phyloP scores from a whole-genome alignment of 129 eudicot genomes.

The Centaurea solstitialis region DNA sequence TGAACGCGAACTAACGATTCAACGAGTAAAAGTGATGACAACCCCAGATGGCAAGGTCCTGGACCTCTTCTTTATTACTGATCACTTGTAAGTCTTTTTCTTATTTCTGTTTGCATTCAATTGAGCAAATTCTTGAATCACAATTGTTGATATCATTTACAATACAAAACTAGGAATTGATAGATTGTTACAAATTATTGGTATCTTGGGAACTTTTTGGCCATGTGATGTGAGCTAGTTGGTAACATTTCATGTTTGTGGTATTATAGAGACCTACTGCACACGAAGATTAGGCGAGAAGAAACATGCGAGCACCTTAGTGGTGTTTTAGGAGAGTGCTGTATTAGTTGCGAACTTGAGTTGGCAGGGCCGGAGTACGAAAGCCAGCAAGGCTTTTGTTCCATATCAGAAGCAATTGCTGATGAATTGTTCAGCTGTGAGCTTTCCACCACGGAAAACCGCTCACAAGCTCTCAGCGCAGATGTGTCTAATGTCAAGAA shows the following conservation, averaged over 20 bases:
- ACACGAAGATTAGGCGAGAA: constrained; percentile 58
- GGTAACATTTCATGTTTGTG: neutral
- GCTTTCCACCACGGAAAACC: constrained; percentile 43
- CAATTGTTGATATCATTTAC: neutral
- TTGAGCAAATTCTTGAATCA: neutral
- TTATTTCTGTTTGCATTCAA: neutral
- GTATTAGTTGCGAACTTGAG: constrained; percentile 78
- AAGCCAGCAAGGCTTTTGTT: constrained; percentile 49
- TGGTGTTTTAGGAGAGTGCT: constrained; percentile 58
- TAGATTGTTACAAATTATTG: neutral
- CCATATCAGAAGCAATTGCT: constrained; percentile 49
- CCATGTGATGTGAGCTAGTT: neutral
- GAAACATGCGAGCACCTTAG: constrained; percentile 54
- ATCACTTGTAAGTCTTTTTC: constrained; percentile 53
- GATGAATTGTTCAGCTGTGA: constrained; percentile 64
- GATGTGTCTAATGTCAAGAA: constrained; percentile 40
- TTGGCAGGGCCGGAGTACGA: constrained; percentile 71
- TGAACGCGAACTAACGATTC: constrained; percentile 70
- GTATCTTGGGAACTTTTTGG: neutral
- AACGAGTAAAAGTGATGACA: constrained; percentile 78
- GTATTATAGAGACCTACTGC: constrained; percentile 60
- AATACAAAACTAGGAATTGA: neutral
- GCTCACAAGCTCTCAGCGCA: constrained; percentile 60
- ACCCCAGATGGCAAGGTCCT: constrained; percentile 83
- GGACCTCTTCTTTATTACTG: constrained; percentile 81